Conservation (phyloP, 1,284 basidiomycete genomes). For the Trichosporon sp. region DNA sequence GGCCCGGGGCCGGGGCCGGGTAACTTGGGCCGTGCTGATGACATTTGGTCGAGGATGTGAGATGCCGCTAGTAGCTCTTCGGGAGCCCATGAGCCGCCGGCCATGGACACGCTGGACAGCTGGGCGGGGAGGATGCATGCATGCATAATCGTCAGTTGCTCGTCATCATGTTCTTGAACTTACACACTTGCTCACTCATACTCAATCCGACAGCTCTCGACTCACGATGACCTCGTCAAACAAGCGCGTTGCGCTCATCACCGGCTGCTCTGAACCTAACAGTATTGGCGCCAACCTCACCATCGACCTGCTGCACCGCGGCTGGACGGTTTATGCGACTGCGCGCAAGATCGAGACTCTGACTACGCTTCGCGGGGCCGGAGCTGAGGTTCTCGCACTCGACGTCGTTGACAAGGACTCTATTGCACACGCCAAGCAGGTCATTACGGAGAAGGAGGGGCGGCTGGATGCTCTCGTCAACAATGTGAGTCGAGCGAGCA, state of each 20-base stretch:
- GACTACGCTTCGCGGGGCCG: not conserved
- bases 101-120: too few relatives aligned
- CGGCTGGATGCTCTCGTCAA: slow-evolving; percentile 20
- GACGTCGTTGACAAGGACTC: slow-evolving; percentile 11
- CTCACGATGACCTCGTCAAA: not conserved
- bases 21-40: too few relatives aligned
- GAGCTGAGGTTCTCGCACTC: slow-evolving; percentile 8
- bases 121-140: too few relatives aligned
- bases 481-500: slow-evolving; percentile 11
- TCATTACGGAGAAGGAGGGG: slow-evolving; percentile 6
- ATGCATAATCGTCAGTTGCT: too few relatives aligned
- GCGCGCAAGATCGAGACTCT: slow-evolving; percentile 14
- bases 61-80: too few relatives aligned
- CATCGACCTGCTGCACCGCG: slow-evolving; percentile 11
- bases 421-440: slow-evolving; percentile 8
- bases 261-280: slow-evolving; percentile 16
- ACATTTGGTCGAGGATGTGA: too few relatives aligned
- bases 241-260: slow-evolving; percentile 17
- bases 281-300: slow-evolving; percentile 12
- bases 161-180: too few relatives aligned
- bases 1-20: too few relatives aligned
- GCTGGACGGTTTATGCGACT: slow-evolving; percentile 15
- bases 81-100: too few relatives aligned
- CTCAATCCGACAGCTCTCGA: not conserved
- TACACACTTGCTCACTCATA: not conserved